phyloP scores from a whole-genome alignment of 441 rosid species.

The Omphalea diandra region DNA sequence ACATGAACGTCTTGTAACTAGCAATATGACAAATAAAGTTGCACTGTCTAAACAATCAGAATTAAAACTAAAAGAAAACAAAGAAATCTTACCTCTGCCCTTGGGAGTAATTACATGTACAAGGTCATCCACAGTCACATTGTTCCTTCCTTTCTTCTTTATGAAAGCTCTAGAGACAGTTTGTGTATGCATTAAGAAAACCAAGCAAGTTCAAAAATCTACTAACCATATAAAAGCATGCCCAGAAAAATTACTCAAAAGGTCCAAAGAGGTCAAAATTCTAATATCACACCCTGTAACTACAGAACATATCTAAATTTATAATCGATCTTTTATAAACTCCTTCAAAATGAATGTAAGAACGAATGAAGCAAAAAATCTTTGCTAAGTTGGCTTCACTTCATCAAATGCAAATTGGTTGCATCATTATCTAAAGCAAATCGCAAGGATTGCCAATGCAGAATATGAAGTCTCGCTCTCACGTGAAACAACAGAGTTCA shows the following conservation, averaged over 20 bases:
- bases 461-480: background rate
- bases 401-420: background rate
- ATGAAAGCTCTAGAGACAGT: constrained; percentile 48
- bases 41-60: background rate
- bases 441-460: background rate
- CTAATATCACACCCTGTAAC: no score
- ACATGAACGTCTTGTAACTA: background rate
- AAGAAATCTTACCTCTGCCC: constrained; percentile 71
- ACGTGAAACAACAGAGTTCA: background rate
- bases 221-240: background rate
- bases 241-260: background rate
- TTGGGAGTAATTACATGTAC: constrained; percentile 70
- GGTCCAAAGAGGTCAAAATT: constrained; percentile 1
- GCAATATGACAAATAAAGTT: background rate
- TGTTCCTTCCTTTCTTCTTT: constrained; percentile 79
- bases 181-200: background rate
- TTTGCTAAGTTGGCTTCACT: background rate
- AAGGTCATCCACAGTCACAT: constrained; percentile 86
- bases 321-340: no score
- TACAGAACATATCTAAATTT: no score
- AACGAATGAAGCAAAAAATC: background rate
- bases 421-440: background rate
- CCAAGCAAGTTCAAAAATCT: background rate
- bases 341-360: no score
- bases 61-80: background rate